Base-by-base conservation (phyloP, 768 basidiomycete species). In the Lepiota venenata region DNA sequence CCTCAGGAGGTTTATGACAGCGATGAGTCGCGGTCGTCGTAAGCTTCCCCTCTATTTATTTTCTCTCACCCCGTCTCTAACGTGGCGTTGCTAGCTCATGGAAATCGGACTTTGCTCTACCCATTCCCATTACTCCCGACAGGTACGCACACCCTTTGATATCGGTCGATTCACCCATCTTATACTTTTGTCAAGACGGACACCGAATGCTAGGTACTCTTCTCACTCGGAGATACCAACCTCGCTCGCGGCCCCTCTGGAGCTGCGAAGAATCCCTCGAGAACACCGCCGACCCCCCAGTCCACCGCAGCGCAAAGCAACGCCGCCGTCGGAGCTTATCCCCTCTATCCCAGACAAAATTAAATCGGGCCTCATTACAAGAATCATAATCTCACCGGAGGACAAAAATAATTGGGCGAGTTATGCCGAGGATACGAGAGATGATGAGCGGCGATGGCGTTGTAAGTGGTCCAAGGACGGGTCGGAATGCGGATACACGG, bases 401-500 rank as follows among this genome's bases (percentile, higher is more conserved):
- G 29, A 41, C 9, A 21, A 41, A n/a, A 35, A 47, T 18, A 50
- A 52, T 14, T 60, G 59, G 59, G 54, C 57, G 44, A 39, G 54
- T 1, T 56, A 55, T 22, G 54, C 55, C 8, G 53, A 52, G n/a
- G 55, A 58, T 22, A 40, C 42, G 27, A 32, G 49, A 47, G 22
- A 44, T 43, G 29, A 11, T 50, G 11, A 45, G 45, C 18, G 55
- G 49, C n/a, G 38, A 29, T 38, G 55, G 55, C 6, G 49, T 50
- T 29, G 43, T 51, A 18, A 51, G 32, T 32, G 50, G 55, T 56
- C 11, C 35, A 56, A 35, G 20, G 50, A 50, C 22, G 38, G 42
- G 43, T 56, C 49, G 55, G 40, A 14, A 14, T 66, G 65, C 50
- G 50, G 50, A 6, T 66, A 61, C 43, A 43, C 50, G 15, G 63